These are phyloP conservation scores for Chytridium lagenaria DNA, from an alignment of 371 early-diverging fungal genomes.

Conservation along the genomic window DNA sequence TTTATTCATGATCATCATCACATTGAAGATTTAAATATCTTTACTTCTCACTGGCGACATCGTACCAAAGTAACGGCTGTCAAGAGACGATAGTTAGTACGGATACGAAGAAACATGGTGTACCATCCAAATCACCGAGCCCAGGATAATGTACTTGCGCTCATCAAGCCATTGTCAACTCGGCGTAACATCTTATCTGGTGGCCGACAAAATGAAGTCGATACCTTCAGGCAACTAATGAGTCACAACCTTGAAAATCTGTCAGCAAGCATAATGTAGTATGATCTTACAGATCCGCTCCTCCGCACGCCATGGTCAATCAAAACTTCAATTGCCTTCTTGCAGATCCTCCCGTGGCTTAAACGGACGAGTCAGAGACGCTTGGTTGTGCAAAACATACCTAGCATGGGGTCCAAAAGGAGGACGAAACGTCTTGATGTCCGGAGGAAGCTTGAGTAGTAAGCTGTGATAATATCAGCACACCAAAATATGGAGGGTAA, in stretches of 20 bases:
- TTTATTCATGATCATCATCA: not conserved
- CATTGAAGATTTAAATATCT: not conserved
- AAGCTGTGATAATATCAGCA: constrained; percentile 57
- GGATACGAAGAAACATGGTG: not conserved
- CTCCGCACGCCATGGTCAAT: constrained; percentile 84
- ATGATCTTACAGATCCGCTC: constrained; percentile 77
- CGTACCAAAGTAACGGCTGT: constrained; percentile 19
- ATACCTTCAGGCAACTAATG: constrained; percentile 66
- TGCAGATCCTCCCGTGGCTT: constrained; percentile 94
- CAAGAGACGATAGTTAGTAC: not conserved
- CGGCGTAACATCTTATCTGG: constrained; percentile 84
- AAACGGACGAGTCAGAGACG: no score
- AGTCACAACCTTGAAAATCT: constrained; percentile 42
- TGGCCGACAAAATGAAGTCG: constrained; percentile 70
- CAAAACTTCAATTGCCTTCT: constrained; percentile 88
- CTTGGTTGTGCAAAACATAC: constrained; percentile 61
- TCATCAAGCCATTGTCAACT: constrained; percentile 85
- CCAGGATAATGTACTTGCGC: constrained; percentile 90
- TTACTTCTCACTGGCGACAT: not conserved
- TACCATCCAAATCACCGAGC: constrained; percentile 89
- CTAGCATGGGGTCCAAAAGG: constrained; percentile 93
- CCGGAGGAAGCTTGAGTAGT: constrained; percentile 92
- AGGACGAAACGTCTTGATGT: constrained; percentile 85
- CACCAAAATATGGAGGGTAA: not conserved
- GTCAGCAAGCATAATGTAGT: not conserved